Evolutionary conservation across 2,329 filamentous ascomycete species (phyloP), one percentile per base, ranked within the genome.

Genomic region (Alternaria panax): DNA sequence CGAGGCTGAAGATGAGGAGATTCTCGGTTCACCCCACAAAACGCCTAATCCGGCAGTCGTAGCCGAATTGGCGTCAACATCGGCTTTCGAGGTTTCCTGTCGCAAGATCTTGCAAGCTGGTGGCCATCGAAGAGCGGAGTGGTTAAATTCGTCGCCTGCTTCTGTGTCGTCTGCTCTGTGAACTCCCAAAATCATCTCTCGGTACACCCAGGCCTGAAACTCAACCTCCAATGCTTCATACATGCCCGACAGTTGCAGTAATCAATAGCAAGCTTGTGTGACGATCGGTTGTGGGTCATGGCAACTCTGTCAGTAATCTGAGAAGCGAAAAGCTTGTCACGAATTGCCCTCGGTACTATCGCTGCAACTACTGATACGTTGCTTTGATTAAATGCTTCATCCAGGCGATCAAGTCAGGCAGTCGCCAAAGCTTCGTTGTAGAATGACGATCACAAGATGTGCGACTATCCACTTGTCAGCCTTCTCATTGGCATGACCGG

Each of bases 321-420:
- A 32, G 30, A 12, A 48, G 30, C 28, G 45, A 48, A 43, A 48
- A 48, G 45, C 36, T 56, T 43, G 46, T 34, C 32, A 3, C 16
- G 16, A 16, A 24, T 58, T 57, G 63, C 62, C 56, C 61, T 65
- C 65, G 65, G 64, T 61, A 67, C 52, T 69, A 42, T 60, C 55
- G 57, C 46, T 20, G 38, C 63, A 68, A 67, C 63, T 69, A 57
- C 64, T 63, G 67, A 57, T 51, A 47, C 50, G 48, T 28, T 32
- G 36, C 30, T 40, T 58, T 68, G 42, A 71, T 72, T 68, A 60
- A 54, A n/a, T 28, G 28, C 18, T 60, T 64, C 59, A 65, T 62
- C 59, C 55, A 59, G 47, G 54, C 45, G 18, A 52, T 36, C n/a
- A 53, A 20, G 18, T 36, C 27, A 7, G 28, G 6, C 16, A 22